Evolutionary conservation across 1,139 yeast species (phyloP), one percentile per base, ranked within the genome.

Genomic region (Candida labiduridarum): DNA sequence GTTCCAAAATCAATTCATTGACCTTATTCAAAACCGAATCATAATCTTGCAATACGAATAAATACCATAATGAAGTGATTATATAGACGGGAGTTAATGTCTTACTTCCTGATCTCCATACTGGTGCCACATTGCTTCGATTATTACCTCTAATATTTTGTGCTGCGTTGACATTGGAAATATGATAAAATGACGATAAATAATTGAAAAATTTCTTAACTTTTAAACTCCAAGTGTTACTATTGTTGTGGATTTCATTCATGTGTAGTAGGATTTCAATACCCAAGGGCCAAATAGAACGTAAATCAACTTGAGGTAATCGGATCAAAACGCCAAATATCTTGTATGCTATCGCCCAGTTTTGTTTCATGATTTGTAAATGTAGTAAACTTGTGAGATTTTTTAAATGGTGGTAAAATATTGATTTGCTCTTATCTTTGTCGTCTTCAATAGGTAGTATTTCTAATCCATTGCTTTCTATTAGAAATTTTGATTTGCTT

Each of bases 231-330:
- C 31, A 41, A 1, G n/a, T 10, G 4, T 19, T 25, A 22, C 10
- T 14, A 2, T 29, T 30, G 12, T 43, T 6, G 11, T 22, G 18
- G 16, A 38, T 30, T 35, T 48, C 29, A 12, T 44, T 27, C 14
- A 52, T 35, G 11, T 51, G 56, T 38, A 61, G 53, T 22, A 75
- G 52, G 44, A 70, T 66, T 51, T 70, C 72, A 10, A 82, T 65
- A 0, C 87, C 89, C 1, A 83, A 45, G 0, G 85, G 80, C 89
- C 90, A 85, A 9, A 84, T 63, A 1, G 77, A 66, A 52, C 83
- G 67, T 2, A 84, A 60, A 61, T 85, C 88, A 4, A 80, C 72
- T 1, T 64, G 63, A 1, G 79, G 79, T 1, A 79, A 61, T 48
- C 85, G 62, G 1, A 83, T 63, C 34, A 85, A 57, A 2, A 79